Evolutionary conservation across 495 filamentous ascomycete species (phyloP).

Genomic region (Tuber microsphaerosporum): DNA sequence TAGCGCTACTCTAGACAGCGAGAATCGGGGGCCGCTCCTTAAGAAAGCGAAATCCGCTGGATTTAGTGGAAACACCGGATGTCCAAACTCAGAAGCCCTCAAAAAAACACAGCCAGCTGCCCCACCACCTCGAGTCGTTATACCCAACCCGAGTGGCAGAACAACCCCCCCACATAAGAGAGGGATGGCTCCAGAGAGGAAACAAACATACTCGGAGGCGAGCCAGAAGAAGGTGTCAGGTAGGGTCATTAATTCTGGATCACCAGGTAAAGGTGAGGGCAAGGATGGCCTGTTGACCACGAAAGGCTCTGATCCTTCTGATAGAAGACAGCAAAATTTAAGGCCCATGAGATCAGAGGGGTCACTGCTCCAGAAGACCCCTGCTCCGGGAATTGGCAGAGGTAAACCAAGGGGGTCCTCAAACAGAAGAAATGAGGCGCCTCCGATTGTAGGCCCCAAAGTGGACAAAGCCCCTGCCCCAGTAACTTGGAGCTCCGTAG

Average conservation of each 20-base stretch:
- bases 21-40: background rate
- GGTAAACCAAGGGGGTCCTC: background rate
- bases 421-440: background rate
- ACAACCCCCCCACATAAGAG: slow-evolving; percentile 31
- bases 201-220: background rate
- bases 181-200: slow-evolving; percentile 10
- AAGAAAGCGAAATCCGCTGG: background rate
- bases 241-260: background rate
- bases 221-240: background rate
- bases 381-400: slow-evolving; percentile 2
- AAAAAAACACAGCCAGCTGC: background rate
- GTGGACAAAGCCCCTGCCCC: background rate
- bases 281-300: background rate
- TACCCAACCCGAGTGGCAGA: slow-evolving; percentile 30
- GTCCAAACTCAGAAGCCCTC: background rate
- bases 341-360: background rate
- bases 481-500: background rate
- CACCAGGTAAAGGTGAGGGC: background rate
- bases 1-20: background rate
- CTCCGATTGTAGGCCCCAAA: background rate
- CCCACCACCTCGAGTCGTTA: background rate
- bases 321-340: slow-evolving; percentile 1
- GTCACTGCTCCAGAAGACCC: background rate
- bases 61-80: background rate
- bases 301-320: background rate